Evolutionary conservation across 495 filamentous ascomycete species (phyloP).

Genomic region (Parathielavia hyrcaniae): DNA sequence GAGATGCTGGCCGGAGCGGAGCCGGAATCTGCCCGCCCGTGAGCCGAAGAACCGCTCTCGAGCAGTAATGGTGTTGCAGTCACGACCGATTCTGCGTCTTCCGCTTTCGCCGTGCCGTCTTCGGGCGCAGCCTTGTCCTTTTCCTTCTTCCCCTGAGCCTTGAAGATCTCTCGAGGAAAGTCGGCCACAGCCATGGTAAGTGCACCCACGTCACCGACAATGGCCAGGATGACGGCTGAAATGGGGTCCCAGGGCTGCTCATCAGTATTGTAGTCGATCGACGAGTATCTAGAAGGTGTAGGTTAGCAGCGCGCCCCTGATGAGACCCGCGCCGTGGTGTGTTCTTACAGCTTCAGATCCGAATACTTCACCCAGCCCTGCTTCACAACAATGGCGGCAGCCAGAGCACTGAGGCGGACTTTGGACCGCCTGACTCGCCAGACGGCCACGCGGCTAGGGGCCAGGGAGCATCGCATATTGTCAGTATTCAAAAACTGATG

Average conservation of each 20-base stretch:
- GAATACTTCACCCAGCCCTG: conserved; percentile 55
- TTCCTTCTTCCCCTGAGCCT: conserved; percentile 28
- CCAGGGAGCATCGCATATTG: conserved; percentile 55
- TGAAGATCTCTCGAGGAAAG: conserved; percentile 67
- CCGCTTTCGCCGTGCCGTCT: neutral
- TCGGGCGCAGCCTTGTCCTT: conserved; percentile 16
- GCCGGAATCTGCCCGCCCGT: neutral
- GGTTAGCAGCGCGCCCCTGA: conserved; percentile 18
- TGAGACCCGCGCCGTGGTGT: too few species aligned
- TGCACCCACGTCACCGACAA: conserved; percentile 66
- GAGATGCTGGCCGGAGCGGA: neutral
- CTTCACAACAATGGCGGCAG: conserved; percentile 58
- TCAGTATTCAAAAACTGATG: conserved; percentile 60
- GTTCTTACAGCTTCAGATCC: conserved; percentile 57
- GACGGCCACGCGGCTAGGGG: conserved; percentile 58
- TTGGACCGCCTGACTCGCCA: conserved; percentile 63
- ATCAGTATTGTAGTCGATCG: conserved; percentile 64
- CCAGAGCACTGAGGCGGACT: conserved; percentile 60
- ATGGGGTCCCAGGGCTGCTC: conserved; percentile 68
- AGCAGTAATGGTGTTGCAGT: neutral
- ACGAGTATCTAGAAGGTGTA: conserved; percentile 52
- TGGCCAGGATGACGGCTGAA: conserved; percentile 61
- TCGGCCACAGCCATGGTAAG: conserved; percentile 79
- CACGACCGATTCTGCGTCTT: neutral
- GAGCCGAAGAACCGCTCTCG: neutral